Percentiles rank a stretch among this genome's conserved stretches.
phyloP scores from a whole-genome alignment of 495 filamentous ascomycete genomes.

The Aspergillus ellipticus region DNA sequence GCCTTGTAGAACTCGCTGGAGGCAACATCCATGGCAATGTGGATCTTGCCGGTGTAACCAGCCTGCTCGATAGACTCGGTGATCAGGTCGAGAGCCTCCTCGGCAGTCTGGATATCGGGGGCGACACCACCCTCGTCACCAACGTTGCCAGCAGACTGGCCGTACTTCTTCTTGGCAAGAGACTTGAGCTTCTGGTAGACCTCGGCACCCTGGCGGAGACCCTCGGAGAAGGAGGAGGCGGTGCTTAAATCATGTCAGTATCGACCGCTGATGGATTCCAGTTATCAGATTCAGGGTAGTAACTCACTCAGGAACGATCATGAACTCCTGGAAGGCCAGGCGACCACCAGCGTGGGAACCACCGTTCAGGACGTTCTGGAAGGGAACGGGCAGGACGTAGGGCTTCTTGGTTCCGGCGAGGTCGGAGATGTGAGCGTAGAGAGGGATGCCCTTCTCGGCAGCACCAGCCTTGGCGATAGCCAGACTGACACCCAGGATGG shows the following conservation, averaged over 20 bases:
- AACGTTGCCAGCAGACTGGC: conserved; percentile 95
- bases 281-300: neutral
- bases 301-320: conserved; percentile 90
- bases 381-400: conserved; percentile 97
- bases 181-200: conserved; percentile 98
- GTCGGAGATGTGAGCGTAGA: conserved; percentile 98
- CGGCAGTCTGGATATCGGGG: conserved; percentile 93
- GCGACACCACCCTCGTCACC: conserved; percentile 99
- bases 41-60: conserved; percentile 90
- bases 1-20: conserved; percentile 99
- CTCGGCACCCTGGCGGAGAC: conserved; percentile 90
- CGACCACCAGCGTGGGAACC: conserved; percentile 98
- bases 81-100: conserved; percentile 97
- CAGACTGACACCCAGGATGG: conserved; percentile 94
- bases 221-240: conserved; percentile 89
- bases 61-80: conserved; percentile 89
- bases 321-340: conserved; percentile 99
- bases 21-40: conserved; percentile 99
- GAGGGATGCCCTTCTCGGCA: conserved; percentile 95
- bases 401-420: conserved; percentile 99
- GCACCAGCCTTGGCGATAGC: conserved; percentile 97
- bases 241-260: conserved; percentile 35
- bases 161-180: conserved; percentile 99
- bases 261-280: neutral
- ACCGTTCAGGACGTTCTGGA: conserved; percentile 99